Base-by-base conservation (phyloP, 495 filamentous ascomycete species). In the Aspergillus sparsus region DNA sequence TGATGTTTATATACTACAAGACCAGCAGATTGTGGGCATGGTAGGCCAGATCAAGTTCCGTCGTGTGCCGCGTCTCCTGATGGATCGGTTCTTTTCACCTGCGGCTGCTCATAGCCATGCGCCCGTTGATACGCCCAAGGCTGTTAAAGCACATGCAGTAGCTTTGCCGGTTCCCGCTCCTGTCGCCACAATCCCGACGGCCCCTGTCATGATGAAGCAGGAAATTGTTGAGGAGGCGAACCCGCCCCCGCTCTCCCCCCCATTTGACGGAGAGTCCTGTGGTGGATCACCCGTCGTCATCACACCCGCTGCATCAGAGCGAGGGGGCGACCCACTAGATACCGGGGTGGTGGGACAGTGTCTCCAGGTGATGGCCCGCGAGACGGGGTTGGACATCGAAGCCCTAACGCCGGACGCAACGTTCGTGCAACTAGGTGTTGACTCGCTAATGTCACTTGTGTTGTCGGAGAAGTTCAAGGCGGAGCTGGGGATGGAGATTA, bases 371-470 rank as follows among this genome's bases (percentile, higher is more conserved):
- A 47, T 47, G 12, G 44, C 44, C n/a, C 12, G 15, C 0, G 44
- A 47, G 44, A 16, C 44, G 9, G 12, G 13, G 6, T 7, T 47
- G 15, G 44, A 16, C 0, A 16, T 47, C 0, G 12, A n/a, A 8
- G 44, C 12, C n/a, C 16, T 47, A n/a, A 47, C 44, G 3, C 13
- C 12, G 4, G 67, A 74, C 44, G 61, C 62, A 3, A 66, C 52
- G 0, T 74, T 83, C 53, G 71, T 71, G 7, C 74, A 80, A 35
- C 52, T 85, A 15, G 83, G 83, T 0, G 70, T 85, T 6, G 82
- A 86, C 60, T 79, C 74, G 3, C 71, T 86, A 8, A 65, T 85
- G 60, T 68, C 71, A 1, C 68, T 86, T 21, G 74, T 71, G 18
- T 76, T 86, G 21, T 50, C 69, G 27, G 70, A 72, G 53, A 72